These are phyloP conservation scores for Colletotrichum sp. DNA, from an alignment of 2,329 filamentous ascomycete genomes.

Conservation along the genomic window DNA sequence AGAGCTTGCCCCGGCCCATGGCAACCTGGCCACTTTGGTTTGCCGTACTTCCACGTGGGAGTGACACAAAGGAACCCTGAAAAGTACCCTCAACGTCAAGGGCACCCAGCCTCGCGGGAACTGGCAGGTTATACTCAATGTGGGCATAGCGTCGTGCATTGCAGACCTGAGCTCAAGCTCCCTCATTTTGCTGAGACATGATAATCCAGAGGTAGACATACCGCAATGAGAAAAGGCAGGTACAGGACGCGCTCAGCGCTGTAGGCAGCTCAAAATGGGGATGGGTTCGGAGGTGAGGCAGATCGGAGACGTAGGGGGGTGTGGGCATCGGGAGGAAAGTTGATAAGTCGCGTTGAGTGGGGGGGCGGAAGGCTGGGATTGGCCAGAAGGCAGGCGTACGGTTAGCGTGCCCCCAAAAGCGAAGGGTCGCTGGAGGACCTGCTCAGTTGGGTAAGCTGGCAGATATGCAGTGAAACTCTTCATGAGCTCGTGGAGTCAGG, in stretches of 20 bases:
- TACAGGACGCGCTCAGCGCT: neutral
- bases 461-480: constrained; percentile 16
- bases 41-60: neutral
- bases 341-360: neutral
- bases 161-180: neutral
- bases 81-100: neutral
- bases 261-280: neutral
- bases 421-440: constrained; percentile 1
- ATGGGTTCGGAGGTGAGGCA: neutral
- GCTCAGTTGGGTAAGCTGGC: constrained; percentile 13
- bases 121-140: neutral
- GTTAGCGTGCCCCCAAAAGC: neutral
- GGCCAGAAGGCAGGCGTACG: neutral
- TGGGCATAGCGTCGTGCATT: neutral
- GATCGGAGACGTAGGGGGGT: constrained; percentile 1
- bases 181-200: neutral
- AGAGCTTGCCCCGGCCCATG: neutral
- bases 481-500: neutral
- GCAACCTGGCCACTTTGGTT: neutral
- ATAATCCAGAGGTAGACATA: neutral
- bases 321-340: constrained; percentile 1
- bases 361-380: constrained; percentile 5
- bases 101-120: neutral
- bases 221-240: neutral
- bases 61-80: neutral